Percentiles rank a stretch among this genome's conserved stretches.
These are phyloP conservation scores for Ganoderma multipileum DNA, from an alignment of 1,284 basidiomycete species.

Conservation along the genomic window DNA sequence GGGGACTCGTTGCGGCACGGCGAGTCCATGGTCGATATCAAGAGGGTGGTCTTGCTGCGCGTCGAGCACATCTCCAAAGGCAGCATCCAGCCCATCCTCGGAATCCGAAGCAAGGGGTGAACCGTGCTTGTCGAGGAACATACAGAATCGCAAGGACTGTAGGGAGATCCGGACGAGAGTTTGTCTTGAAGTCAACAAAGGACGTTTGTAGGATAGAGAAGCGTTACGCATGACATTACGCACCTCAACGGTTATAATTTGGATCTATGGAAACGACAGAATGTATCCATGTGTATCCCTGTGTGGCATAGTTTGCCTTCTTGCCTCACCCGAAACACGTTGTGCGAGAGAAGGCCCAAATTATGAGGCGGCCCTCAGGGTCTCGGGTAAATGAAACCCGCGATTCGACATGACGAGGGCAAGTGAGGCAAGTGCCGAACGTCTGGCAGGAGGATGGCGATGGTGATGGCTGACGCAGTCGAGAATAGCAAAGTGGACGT, in stretches of 20 bases:
- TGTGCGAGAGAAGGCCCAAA: not conserved
- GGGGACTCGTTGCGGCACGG: constrained; percentile 4
- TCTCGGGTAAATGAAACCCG: not conserved
- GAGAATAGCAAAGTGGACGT: not conserved
- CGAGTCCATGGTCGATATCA: not conserved
- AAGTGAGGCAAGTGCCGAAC: not conserved
- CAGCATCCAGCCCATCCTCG: constrained; percentile 14
- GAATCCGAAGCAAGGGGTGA: not conserved
- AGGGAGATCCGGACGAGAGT: too few relatives aligned
- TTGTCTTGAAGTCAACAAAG: not conserved
- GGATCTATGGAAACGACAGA: not conserved
- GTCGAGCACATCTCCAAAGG: constrained; percentile 15
- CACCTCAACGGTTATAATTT: not conserved
- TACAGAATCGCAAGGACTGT: too few relatives aligned
- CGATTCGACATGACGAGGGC: not conserved
- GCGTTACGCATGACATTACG: not conserved
- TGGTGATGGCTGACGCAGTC: not conserved
- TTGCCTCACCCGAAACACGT: constrained; percentile 10
- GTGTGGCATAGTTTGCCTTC: not conserved
- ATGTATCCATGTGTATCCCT: constrained; percentile 1
- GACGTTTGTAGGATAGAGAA: not conserved
- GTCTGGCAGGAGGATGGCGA: not conserved
- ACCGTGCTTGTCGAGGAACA: too few relatives aligned
- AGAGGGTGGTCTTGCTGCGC: constrained; percentile 12
- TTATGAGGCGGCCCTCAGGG: not conserved